Evolutionary conservation across 306 rosid genomes (phyloP).

Genomic region (Trichosanthes cucumerina): DNA sequence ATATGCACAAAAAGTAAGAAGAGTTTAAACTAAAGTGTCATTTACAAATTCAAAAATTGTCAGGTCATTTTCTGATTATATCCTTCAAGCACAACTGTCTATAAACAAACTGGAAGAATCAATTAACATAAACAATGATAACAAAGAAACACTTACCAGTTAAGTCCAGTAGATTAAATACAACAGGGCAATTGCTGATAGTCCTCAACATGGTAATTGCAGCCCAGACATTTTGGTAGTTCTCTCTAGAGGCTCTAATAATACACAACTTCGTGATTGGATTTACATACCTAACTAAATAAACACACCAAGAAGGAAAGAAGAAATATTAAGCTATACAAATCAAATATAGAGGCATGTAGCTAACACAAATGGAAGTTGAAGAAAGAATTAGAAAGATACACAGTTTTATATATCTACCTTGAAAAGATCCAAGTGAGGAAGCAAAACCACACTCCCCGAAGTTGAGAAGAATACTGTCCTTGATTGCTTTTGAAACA

Average conservation of each 20-base stretch:
- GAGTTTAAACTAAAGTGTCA: not conserved
- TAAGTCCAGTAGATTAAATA: conserved; percentile 52
- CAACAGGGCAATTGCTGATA: conserved; percentile 49
- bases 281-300: conserved; percentile 67
- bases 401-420: conserved; percentile 16
- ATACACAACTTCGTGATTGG: conserved; percentile 68
- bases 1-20: not conserved
- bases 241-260: conserved; percentile 30
- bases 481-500: conserved; percentile 54
- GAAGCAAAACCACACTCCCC: conserved; percentile 89
- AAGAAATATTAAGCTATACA: not conserved
- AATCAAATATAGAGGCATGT: not conserved
- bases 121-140: not conserved
- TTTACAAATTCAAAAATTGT: not conserved
- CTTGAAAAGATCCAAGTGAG: conserved; percentile 57
- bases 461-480: conserved; percentile 59
- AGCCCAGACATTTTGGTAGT: conserved; percentile 63
- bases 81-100: not conserved
- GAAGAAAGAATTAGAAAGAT: not conserved
- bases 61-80: not conserved
- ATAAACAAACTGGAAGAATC: not conserved
- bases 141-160: conserved; percentile 32
- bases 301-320: not conserved
- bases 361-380: not conserved
- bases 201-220: conserved; percentile 63